phyloP scores from a whole-genome alignment of 768 basidiomycete species.

The Amanita brunnescens region DNA sequence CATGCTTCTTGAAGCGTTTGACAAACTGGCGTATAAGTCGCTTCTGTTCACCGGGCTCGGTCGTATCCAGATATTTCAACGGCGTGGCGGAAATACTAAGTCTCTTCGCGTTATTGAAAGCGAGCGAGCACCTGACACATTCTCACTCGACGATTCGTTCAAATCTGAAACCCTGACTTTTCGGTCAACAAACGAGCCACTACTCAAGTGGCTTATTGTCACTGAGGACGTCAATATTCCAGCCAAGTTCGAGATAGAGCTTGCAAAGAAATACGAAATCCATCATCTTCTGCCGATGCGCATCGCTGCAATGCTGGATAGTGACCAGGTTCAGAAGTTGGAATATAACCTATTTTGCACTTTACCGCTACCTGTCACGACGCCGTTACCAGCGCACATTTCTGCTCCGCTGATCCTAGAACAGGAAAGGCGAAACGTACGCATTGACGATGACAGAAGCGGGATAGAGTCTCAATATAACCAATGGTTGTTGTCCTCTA shows the following conservation, averaged over 20 bases:
- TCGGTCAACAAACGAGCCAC: background rate
- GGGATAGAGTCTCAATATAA: conserved; percentile 30
- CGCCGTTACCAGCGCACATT: conserved; percentile 36
- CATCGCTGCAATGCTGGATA: conserved; percentile 20
- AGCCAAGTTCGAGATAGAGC: background rate
- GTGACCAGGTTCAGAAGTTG: background rate
- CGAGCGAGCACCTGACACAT: conserved; percentile 9
- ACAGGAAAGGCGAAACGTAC: conserved; percentile 35
- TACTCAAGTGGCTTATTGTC: background rate
- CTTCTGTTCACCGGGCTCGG: conserved; percentile 33
- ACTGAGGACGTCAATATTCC: background rate
- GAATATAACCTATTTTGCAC: conserved; percentile 31
- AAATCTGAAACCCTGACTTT: background rate
- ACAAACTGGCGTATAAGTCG: conserved; percentile 23
- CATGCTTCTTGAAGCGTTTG: conserved; percentile 24
- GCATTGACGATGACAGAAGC: conserved; percentile 27
- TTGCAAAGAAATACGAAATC: conserved; percentile 8
- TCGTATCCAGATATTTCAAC: conserved; percentile 19
- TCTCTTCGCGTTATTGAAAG: conserved; percentile 19
- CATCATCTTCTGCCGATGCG: conserved; percentile 24
- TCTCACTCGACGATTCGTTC: background rate
- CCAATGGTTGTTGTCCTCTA: conserved; percentile 28
- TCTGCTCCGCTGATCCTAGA: conserved; percentile 39
- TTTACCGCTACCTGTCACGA: conserved; percentile 32
- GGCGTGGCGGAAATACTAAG: conserved; percentile 8